phyloP scores from a whole-genome alignment of 164 flowering plant genomes.

The grape (Vitis vinifera) region DNA sequence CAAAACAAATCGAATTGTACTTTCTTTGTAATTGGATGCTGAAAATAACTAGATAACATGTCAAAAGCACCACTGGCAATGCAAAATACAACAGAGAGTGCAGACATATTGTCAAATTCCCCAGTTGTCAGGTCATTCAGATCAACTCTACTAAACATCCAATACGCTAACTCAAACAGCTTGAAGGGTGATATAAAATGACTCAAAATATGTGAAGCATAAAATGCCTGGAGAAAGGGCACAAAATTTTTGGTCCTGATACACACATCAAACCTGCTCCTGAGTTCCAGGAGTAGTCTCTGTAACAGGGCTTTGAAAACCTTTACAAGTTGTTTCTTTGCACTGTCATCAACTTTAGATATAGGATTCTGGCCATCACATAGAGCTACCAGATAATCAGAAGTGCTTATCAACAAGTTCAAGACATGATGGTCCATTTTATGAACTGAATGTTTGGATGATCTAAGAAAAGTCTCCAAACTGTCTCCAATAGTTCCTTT shows the following conservation, averaged over 20 bases:
- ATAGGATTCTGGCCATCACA: conserved; percentile 14
- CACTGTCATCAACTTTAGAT: conserved; percentile 16
- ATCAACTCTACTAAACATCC: conserved; percentile 50
- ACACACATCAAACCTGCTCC: conserved; percentile 43
- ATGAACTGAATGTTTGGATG: conserved; percentile 35
- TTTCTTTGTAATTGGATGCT: conserved; percentile 21
- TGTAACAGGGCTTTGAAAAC: conserved; percentile 35
- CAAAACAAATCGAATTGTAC: conserved; percentile 28
- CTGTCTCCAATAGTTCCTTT: conserved; percentile 13
- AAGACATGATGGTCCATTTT: conserved; percentile 42
- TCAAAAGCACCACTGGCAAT: conserved; percentile 60
- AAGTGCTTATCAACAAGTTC: conserved; percentile 40
- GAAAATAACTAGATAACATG: conserved; percentile 36
- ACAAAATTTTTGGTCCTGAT: conserved; percentile 26
- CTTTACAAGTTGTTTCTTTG: conserved; percentile 27
- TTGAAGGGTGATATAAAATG: conserved; percentile 66
- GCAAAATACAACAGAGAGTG: conserved; percentile 47
- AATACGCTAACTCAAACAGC: conserved; percentile 64
- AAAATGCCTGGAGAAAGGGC: conserved; percentile 44
- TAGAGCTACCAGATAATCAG: conserved; percentile 34
- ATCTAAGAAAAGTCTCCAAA: conserved; percentile 30
- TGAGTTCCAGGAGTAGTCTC: conserved; percentile 39
- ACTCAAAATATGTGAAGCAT: conserved; percentile 40
- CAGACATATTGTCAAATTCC: conserved; percentile 25
- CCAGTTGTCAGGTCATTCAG: conserved; percentile 11